Conservation (phyloP, 1,284 basidiomycete species). For the Irpex rosettiformis region DNA sequence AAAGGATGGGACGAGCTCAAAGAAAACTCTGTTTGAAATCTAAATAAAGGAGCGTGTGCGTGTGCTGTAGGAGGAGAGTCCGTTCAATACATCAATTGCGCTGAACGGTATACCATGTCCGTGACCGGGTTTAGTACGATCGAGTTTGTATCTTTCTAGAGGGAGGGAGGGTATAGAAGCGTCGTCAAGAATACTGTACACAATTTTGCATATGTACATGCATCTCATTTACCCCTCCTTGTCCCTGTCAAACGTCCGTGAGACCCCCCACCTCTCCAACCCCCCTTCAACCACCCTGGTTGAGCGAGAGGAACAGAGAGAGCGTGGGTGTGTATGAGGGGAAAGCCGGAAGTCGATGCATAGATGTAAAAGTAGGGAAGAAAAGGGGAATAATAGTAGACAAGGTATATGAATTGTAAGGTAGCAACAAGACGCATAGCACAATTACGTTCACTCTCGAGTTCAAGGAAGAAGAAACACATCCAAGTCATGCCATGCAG, state of each 20-base stretch:
- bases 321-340: neutral
- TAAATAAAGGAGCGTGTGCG: no score
- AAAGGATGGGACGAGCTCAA: no score
- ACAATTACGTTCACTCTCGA: conserved; percentile 3
- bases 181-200: neutral
- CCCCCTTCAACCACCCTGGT: no score
- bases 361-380: neutral
- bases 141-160: no score
- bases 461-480: neutral
- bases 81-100: no score
- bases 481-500: neutral
- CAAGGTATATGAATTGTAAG: conserved; percentile 11
- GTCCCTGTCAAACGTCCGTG: neutral
- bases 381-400: neutral
- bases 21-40: no score
- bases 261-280: no score
- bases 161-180: neutral
- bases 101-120: no score
- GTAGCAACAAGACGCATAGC: conserved; percentile 11
- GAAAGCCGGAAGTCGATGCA: neutral
- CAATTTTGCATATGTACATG: neutral
- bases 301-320: no score
- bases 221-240: neutral
- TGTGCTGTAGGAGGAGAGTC: no score
- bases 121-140: no score